Conservation (phyloP, 371 early-diverging fungal species). For the Syncephalastrum monosporum region DNA sequence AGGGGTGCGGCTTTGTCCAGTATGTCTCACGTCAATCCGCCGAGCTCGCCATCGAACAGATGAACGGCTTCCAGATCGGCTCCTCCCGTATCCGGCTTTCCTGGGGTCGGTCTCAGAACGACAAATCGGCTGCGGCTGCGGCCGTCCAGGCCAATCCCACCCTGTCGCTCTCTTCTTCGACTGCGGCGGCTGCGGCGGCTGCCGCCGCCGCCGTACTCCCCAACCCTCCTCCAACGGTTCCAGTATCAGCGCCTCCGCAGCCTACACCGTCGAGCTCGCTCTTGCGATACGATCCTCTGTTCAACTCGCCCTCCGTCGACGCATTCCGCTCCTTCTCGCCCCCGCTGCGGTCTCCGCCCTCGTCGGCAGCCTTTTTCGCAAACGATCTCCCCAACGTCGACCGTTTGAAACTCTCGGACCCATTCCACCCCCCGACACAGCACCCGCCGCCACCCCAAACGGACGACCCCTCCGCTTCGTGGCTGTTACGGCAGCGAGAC, state of each 20-base stretch:
- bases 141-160: slow-evolving; percentile 5
- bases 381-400: slow-evolving; percentile 2
- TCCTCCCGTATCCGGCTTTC: slow-evolving; percentile 81
- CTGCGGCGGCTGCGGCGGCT: slow-evolving; percentile 15
- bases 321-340: slow-evolving; percentile 10
- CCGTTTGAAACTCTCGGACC: not conserved
- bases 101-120: slow-evolving; percentile 76
- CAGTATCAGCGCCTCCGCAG: too few species aligned
- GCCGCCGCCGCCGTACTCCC: not conserved
- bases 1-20: slow-evolving; percentile 93
- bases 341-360: slow-evolving; percentile 2
- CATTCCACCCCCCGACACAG: slow-evolving; percentile 2
- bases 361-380: too few species aligned
- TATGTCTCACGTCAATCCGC: slow-evolving; percentile 78
- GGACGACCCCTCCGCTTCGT: slow-evolving; percentile 8
- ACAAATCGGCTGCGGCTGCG: slow-evolving; percentile 18
- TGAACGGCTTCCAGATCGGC: slow-evolving; percentile 84
- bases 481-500: slow-evolving; percentile 7
- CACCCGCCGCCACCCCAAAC: slow-evolving; percentile 6
- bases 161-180: not conserved
- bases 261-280: too few species aligned
- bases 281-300: too few species aligned
- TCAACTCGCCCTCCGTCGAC: slow-evolving; percentile 1
- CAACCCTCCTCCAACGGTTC: too few species aligned
- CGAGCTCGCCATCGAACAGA: slow-evolving; percentile 80